Evolutionary conservation across 2,329 filamentous ascomycete species (phyloP).

Genomic region (Chaetomium strumarium): DNA sequence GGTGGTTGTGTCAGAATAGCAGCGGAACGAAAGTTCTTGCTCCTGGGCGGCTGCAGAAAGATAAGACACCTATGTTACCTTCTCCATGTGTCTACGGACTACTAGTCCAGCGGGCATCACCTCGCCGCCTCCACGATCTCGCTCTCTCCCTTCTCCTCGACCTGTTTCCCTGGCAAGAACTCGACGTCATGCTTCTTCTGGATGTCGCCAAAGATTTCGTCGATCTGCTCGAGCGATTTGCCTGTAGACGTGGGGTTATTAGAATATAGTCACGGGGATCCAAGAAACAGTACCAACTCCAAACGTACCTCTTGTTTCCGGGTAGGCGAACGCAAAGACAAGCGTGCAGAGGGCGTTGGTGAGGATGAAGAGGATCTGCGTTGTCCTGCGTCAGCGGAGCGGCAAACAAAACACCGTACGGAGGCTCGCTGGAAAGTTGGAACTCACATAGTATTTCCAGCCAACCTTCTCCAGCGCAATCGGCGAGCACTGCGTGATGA

Average conservation of each 20-base stretch:
- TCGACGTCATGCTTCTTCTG: constrained; percentile 16
- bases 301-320: constrained; percentile 34
- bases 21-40: no score
- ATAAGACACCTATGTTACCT: no score
- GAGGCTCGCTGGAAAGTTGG: accelerated
- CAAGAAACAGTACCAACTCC: no score
- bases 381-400: background rate
- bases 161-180: background rate
- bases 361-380: constrained; percentile 34
- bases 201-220: constrained; percentile 36
- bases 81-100: no score
- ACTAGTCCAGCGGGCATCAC: no score
- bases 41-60: no score
- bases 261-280: background rate
- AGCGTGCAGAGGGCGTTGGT: constrained; percentile 34
- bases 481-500: constrained; percentile 37
- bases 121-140: no score
- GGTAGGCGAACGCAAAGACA: constrained; percentile 33
- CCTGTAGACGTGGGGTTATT: constrained; percentile 23
- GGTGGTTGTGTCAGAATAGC: no score
- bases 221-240: constrained; percentile 37
- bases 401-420: background rate
- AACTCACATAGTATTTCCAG: constrained; percentile 37
- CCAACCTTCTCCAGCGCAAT: constrained; percentile 35
- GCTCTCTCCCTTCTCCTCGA: background rate